Percentiles rank a stretch among this genome's conserved stretches.
phyloP scores from a whole-genome alignment of 257 asterid genomes.

The Lycium ferocissimum region DNA sequence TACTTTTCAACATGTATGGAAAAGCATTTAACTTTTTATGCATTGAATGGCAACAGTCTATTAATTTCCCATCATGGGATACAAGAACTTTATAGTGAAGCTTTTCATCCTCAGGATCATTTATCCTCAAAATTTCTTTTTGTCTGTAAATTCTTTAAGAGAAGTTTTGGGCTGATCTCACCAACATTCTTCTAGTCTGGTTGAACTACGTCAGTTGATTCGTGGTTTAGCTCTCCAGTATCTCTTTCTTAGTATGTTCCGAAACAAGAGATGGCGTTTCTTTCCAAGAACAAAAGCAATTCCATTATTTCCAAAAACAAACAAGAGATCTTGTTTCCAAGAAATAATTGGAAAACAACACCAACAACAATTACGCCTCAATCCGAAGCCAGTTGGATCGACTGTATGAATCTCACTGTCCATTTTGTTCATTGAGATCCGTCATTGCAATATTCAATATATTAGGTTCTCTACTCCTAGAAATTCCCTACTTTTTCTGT shows the following conservation, averaged over 20 bases:
- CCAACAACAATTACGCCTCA: not conserved
- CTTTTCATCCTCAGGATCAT: not conserved
- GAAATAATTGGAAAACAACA: not conserved
- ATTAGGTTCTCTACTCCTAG: not conserved
- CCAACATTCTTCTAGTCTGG: not conserved
- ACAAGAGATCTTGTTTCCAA: not conserved
- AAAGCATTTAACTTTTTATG: not conserved
- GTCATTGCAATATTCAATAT: not conserved
- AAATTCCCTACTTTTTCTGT: not conserved
- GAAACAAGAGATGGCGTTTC: not conserved
- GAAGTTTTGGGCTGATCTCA: not conserved
- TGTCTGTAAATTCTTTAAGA: not conserved
- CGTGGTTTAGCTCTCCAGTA: conserved; percentile 1
- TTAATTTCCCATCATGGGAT: not conserved
- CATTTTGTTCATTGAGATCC: not conserved
- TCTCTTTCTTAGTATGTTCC: not conserved
- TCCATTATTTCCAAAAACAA: not conserved
- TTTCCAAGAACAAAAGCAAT: not conserved
- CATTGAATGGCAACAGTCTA: not conserved
- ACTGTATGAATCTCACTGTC: not conserved
- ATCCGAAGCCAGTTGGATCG: not conserved
- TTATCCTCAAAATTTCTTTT: not conserved
- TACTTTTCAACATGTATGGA: not conserved
- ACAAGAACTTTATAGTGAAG: not conserved
- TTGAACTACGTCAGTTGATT: not conserved